Evolutionary conservation across 768 basidiomycete species (phyloP), one percentile per base, ranked within the genome.

Genomic region (Suillus placidus): DNA sequence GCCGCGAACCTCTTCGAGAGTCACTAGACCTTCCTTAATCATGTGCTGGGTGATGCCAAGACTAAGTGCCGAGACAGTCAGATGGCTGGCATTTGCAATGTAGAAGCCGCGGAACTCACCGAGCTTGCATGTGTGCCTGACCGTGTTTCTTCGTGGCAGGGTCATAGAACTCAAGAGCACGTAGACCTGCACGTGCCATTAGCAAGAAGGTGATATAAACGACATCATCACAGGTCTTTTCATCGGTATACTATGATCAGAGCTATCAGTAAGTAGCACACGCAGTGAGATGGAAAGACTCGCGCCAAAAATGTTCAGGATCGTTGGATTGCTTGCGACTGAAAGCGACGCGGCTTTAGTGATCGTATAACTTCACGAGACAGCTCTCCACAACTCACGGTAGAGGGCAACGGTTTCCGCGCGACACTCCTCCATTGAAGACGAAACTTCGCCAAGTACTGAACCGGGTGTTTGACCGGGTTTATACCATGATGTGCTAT

Each of bases 391-490:
- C 7, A 18, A 79, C 87, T 80, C 71, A 91, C 93, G 83, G 78
- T 87, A 95, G 49, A 95, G 80, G 0, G 91, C 91, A 26, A 94
- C 94, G 2, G 92, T 85, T 78, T 96, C 94, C 10, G 94, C 94
- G n/a, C 94, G 87, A 70, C 94, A 95, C 79, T 95, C 94, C 77
- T 95, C 94, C 86, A 95, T 87, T 1, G 94, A 95, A 0, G 93
- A 94, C 4, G 92, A 94, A 9, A 94, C 91, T 66, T 94, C 91
- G 0, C 94, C 94, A 2, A 96, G 82, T 2, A 94, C 89, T 12
- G 92, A 88, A 58, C 87, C 91, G 45, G 92, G 85, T 0, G 91
- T 93, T 76, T 94, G 94, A 9, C 94, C 94, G 40, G 90, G 85
- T 73, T 91, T 91, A 77, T 96, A 96, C 94, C 94, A 95, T 18